Conservation (phyloP, 1,284 basidiomycete genomes). For the Anthracocystis panici-leucophaei region DNA sequence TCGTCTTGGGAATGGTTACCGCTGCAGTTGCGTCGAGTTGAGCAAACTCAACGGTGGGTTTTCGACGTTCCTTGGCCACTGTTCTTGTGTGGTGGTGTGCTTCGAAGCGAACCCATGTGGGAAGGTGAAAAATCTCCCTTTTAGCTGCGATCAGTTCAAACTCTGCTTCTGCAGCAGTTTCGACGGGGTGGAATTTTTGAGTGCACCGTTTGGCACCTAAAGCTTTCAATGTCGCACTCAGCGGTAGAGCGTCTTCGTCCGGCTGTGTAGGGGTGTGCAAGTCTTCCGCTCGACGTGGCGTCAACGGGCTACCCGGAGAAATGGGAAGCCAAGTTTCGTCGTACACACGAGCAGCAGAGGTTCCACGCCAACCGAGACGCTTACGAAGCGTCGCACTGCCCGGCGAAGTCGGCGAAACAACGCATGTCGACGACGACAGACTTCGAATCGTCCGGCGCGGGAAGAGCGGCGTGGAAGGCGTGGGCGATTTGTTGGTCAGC, state of each 20-base stretch:
- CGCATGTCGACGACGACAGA: constrained; percentile 31
- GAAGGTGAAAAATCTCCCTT: constrained; percentile 26
- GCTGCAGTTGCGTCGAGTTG: background rate
- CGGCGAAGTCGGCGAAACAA: constrained; percentile 22
- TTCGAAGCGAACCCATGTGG: constrained; percentile 32
- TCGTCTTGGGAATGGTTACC: constrained; percentile 13
- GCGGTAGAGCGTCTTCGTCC: constrained; percentile 18
- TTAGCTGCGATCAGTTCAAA: constrained; percentile 21
- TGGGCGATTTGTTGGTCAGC: constrained; percentile 25
- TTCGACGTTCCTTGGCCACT: constrained; percentile 13
- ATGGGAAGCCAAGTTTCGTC: constrained; percentile 28
- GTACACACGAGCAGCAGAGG: background rate
- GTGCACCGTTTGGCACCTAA: constrained; percentile 36
- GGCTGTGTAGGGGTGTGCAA: constrained; percentile 39
- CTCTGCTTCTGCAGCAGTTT: too few species aligned
- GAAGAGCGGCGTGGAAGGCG: constrained; percentile 34
- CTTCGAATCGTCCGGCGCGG: constrained; percentile 35
- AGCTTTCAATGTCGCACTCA: constrained; percentile 41
- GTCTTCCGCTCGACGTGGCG: constrained; percentile 22
- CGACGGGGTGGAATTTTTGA: background rate
- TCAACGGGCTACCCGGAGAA: constrained; percentile 36
- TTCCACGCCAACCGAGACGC: constrained; percentile 35
- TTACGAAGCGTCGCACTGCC: constrained; percentile 17
- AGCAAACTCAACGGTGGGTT: constrained; percentile 8
- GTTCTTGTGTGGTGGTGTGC: constrained; percentile 26